Base-by-base conservation (phyloP, 1,284 basidiomycete species). In the Ganoderma multipileum region DNA sequence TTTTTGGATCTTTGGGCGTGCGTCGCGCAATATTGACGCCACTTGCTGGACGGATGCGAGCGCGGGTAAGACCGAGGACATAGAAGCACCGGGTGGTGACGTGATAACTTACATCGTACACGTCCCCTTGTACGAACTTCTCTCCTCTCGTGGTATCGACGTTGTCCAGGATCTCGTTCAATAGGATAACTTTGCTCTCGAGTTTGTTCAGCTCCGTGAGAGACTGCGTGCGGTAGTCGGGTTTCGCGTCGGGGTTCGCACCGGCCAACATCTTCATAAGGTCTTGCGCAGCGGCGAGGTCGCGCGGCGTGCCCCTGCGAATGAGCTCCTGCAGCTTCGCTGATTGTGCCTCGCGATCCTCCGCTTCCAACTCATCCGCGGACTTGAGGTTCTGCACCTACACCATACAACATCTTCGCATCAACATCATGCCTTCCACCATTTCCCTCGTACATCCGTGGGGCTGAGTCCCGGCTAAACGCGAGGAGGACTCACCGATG, bases 321-420 rank as follows among this genome's bases (percentile, higher is more conserved):
- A 99, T 99, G 39, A 99, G 89, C 79, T 99, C 98, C 83, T 99
- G 98, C 36, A 99, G 85, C 86, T 99, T 99, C 6, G 97, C 97
- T 1, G 93, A 92, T 80, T 99, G 98, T 0, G 97, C 98, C 66
- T 92, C 93, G 30, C 97, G 87, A 79, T 99, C 98, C 78, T 99
- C 98, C 73, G 92, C 92, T 78, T 99, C 98, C 3, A 99, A 89
- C 81, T 99, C 97, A 68, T 97, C 95, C 0, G 97, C 96, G 0
- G 95, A 92, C 84, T 98, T 98, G 38, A 99, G 84, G 71, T 93
- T 94, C 93, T 97, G 75, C 28, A 70, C 58, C 50, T 65, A 39
- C 38, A 23, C 14, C 9, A 42, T 33, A 63, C 42, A 30, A 20
- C 6, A 55, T 18, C 9, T 12, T 60, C 14, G 5, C 38, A 39